Base-by-base conservation (phyloP, 495 filamentous ascomycete genomes). In the Hypoxylon perforatum region DNA sequence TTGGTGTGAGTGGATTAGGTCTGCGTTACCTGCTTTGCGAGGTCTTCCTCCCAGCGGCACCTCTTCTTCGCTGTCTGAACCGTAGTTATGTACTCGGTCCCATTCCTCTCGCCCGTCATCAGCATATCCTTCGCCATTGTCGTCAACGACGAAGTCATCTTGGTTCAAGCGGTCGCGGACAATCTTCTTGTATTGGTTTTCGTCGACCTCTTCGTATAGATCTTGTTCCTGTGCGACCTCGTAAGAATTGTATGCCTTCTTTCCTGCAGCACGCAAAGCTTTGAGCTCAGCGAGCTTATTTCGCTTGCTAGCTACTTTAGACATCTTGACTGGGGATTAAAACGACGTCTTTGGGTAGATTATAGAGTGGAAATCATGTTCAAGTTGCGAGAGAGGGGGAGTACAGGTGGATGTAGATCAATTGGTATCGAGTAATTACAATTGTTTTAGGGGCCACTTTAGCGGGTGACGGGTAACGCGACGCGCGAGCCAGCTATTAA, bases 71-170 rank as follows among this genome's bases (percentile, higher is more conserved):
- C 90, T 92, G 66, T 91, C 92, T 6, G 88, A 88, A 62, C 87
- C 82, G 69, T 92, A 89, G 39, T 72, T 77, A 17, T 79, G 84
- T 64, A 91, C 87, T 57, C 84, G 81, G 63, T 96, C 92, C 96
- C 95, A 99, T 45, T 97, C 95, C 74, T 99, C 95, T 49, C 95
- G 91, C 57, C 95, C 95, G 74, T 99, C 96, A 72, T 99, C 95
- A 51, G 91, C 94, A 74, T 99, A 99, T 22, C 93, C 92, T 63
- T 91, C 91, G 51, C 93, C 94, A 78, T 96, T 93, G 77, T 95
- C 91, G 77, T 96, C 92, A 53, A 99, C 92, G 56, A 99, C 94
- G 61, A 99, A 99, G 79, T 99, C 95, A 74, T 99, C 95, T 73
- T 94, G 85, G 73, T 96, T 92, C 44, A 99, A 83, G 18, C 96